Evolutionary conservation across 2,329 filamentous ascomycete species (phyloP).

Genomic region (Acrocalymma vagum): DNA sequence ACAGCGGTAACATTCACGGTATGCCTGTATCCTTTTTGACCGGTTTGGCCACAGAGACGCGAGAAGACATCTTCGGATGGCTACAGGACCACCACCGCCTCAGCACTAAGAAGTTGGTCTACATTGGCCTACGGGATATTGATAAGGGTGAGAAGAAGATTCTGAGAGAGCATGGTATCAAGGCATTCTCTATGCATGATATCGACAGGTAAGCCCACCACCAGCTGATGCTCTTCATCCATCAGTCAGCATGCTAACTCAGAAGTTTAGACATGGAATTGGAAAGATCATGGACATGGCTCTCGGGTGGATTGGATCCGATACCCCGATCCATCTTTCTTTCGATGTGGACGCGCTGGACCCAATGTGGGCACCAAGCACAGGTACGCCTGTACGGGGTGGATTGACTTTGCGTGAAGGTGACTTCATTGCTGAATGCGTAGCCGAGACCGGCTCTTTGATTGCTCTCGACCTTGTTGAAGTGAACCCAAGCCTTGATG

Average conservation of each 20-base stretch:
- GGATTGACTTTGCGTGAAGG: slow-evolving; percentile 94
- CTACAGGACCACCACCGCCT: slow-evolving; percentile 74
- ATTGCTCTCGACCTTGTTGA: slow-evolving; percentile 67
- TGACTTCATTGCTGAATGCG: slow-evolving; percentile 87
- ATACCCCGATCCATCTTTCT: slow-evolving; percentile 95
- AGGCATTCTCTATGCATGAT: slow-evolving; percentile 98
- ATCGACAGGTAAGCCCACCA: slow-evolving; percentile 75
- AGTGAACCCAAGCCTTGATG: slow-evolving; percentile 59
- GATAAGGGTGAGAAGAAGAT: slow-evolving; percentile 95
- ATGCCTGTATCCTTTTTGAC: slow-evolving; percentile 96
- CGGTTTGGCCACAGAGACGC: slow-evolving; percentile 79
- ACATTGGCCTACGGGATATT: slow-evolving; percentile 94
- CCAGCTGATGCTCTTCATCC: no score
- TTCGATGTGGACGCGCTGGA: slow-evolving; percentile 98
- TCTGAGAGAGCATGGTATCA: slow-evolving; percentile 86
- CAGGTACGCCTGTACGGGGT: slow-evolving; percentile 91
- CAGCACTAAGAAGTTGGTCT: slow-evolving; percentile 86
- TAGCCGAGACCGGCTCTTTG: slow-evolving; percentile 64
- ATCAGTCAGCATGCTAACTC: slow-evolving; percentile 9
- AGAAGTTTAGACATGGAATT: slow-evolving; percentile 77
- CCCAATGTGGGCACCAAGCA: slow-evolving; percentile 95
- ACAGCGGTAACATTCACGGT: slow-evolving; percentile 93
- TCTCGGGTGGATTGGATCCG: slow-evolving; percentile 90
- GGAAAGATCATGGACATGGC: slow-evolving; percentile 98
- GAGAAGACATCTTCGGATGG: slow-evolving; percentile 89